A percentile compares a stretch with the other conserved stretches of the same genome.
Conservation (phyloP, 208 protist genomes). For the Wallacemonas sp. region DNA sequence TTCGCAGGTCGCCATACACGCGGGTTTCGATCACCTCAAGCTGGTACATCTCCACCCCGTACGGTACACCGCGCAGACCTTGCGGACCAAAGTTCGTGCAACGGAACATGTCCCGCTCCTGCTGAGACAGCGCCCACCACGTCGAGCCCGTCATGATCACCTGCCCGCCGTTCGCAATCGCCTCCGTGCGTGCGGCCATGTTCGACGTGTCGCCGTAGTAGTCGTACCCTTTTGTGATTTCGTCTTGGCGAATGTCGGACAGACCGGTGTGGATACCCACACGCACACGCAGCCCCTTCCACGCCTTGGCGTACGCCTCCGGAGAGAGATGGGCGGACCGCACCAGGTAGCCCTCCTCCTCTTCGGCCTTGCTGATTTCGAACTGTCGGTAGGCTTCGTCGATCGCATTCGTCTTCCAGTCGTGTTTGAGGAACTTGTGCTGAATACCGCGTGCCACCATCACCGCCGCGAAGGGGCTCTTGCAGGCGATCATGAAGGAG, state of each 20-base stretch:
- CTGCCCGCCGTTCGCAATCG: slow-evolving; percentile 75
- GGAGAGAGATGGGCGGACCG: slow-evolving; percentile 31
- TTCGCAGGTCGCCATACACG: slow-evolving; percentile 12
- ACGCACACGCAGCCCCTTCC: slow-evolving; percentile 53
- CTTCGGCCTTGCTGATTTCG: slow-evolving; percentile 30
- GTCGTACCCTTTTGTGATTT: slow-evolving; percentile 76
- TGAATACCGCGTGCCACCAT: slow-evolving; percentile 52
- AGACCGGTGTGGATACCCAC: slow-evolving; percentile 65
- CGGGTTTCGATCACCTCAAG: neutral
- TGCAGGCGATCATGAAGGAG: slow-evolving; percentile 85
- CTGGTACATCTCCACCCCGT: slow-evolving; percentile 7
- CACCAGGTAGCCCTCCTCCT: slow-evolving; percentile 10
- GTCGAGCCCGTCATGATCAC: slow-evolving; percentile 47
- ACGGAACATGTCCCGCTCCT: slow-evolving; percentile 5
- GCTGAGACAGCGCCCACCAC: slow-evolving; percentile 38
- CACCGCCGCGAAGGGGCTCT: slow-evolving; percentile 37
- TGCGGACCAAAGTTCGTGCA: slow-evolving; percentile 11
- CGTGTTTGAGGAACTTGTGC: slow-evolving; percentile 41
- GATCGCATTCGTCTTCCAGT: slow-evolving; percentile 50
- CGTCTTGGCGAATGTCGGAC: slow-evolving; percentile 54
- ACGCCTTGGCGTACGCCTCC: slow-evolving; percentile 37
- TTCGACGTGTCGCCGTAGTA: slow-evolving; percentile 85
- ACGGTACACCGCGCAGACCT: slow-evolving; percentile 9
- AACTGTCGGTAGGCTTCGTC: slow-evolving; percentile 54
- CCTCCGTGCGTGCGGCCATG: slow-evolving; percentile 78